phyloP scores from a whole-genome alignment of 1,284 basidiomycete species.

The Sanghuangporus sanghuang region DNA sequence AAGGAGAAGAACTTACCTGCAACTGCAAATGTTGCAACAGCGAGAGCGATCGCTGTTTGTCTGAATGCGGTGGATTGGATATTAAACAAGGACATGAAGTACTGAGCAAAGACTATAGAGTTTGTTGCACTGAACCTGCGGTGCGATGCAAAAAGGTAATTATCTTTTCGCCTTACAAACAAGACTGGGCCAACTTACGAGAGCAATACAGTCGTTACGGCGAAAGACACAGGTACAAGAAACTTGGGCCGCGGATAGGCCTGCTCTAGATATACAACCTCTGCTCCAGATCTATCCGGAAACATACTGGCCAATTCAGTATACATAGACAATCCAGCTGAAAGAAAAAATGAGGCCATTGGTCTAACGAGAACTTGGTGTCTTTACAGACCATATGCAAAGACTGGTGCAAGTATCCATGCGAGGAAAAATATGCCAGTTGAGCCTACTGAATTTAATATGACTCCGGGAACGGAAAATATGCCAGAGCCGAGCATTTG shows the following conservation, averaged over 20 bases:
- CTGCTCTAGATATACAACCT: constrained; percentile 44
- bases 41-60: constrained; percentile 24
- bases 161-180: background rate
- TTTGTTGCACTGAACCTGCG: constrained; percentile 24
- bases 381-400: constrained; percentile 30
- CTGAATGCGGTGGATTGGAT: constrained; percentile 20
- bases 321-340: constrained; percentile 25
- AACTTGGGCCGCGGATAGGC: constrained; percentile 34
- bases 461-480: constrained; percentile 35
- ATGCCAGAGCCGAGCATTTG: constrained; percentile 41
- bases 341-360: background rate
- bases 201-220: constrained; percentile 36
- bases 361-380: background rate
- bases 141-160: background rate
- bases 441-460: constrained; percentile 37
- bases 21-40: constrained; percentile 23
- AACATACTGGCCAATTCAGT: constrained; percentile 30
- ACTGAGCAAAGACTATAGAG: constrained; percentile 27
- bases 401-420: constrained; percentile 38
- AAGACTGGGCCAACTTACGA: constrained; percentile 24
- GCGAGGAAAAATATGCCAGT: constrained; percentile 37
- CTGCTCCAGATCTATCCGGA: constrained; percentile 41
- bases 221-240: constrained; percentile 36
- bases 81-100: constrained; percentile 23
- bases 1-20: constrained; percentile 16